Evolutionary conservation across 495 filamentous ascomycete species (phyloP).

Genomic region (Penicillium daleae): DNA sequence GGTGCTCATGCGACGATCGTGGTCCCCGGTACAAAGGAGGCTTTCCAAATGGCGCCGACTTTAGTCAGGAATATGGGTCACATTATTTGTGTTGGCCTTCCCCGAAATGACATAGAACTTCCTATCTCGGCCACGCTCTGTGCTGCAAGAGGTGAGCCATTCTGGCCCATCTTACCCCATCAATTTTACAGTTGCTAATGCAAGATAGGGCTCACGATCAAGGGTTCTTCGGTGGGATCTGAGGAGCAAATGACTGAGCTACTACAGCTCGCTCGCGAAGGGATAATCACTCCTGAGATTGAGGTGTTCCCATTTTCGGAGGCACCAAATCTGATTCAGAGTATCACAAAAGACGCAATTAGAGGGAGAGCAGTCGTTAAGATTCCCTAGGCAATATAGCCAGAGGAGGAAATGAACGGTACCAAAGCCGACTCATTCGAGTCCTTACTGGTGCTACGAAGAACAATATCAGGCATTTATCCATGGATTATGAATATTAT

Average conservation of each 20-base stretch:
- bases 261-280: slow-evolving; percentile 24
- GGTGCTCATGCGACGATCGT: slow-evolving; percentile 39
- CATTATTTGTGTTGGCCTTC: slow-evolving; percentile 36
- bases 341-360: slow-evolving; percentile 26
- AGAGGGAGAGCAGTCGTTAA: slow-evolving; percentile 32
- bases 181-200: neutral
- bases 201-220: slow-evolving; percentile 29
- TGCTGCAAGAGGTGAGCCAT: slow-evolving; percentile 32
- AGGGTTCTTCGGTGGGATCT: slow-evolving; percentile 36
- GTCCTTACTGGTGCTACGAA: neutral
- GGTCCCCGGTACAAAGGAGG: slow-evolving; percentile 32
- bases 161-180: neutral
- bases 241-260: slow-evolving; percentile 33
- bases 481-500: no score
- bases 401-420: neutral
- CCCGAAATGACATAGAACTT: slow-evolving; percentile 32
- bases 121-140: slow-evolving; percentile 35
- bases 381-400: slow-evolving; percentile 15
- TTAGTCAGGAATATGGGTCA: slow-evolving; percentile 36
- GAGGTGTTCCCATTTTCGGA: slow-evolving; percentile 30
- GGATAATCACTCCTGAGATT: slow-evolving; percentile 28
- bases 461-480: no score
- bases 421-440: neutral
- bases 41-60: slow-evolving; percentile 28
- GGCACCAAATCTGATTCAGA: slow-evolving; percentile 22